Base-by-base conservation (phyloP, 2,329 filamentous ascomycete species). In the Elsinoe batatas region DNA sequence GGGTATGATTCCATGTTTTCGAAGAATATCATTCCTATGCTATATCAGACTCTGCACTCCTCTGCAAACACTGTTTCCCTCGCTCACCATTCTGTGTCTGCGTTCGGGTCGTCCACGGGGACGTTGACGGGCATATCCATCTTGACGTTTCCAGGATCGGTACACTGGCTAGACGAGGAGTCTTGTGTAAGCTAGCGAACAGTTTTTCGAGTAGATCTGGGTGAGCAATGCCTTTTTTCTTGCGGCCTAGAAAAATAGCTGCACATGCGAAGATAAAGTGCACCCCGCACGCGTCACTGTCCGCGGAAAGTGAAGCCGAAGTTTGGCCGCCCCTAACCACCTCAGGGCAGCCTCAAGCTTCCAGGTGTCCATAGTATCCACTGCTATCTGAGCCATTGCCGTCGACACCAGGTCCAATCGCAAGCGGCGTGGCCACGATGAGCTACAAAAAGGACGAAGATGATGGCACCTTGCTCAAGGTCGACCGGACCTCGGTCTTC, bases 401-500 rank as follows among this genome's bases (percentile, higher is more conserved):
- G 37, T 42, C 26, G 30, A 17, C 15, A 18, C 18, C 42, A n/a
- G 46, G 53, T 30, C 26, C 53, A 35, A 55, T 26, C 26, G 18
- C 30, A 17, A 35, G 22, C 49, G 50, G 38, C 47, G 50, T 46
- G 38, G 56, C 37, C 62, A 65, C 35, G 69, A 95, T 95, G 91
- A 93, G 87, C 76, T 95, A 93, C 82, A 98, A 98, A 79, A 97
- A 95, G 80, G 91, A 98, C 74, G 93, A 97, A 80, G 93, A 98
- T 78, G 91, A 96, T 71, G 82, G 85, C 71, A 85, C 87, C 69
- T 81, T 97, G 77, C 87, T 97, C 79, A 95, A 91, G 81, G 89
- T 97, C 67, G 93, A 98, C 77, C 86, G 94, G 68, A 96, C 91
- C 57, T 90, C 91, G 66, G 93, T 98, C 62, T 97, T 97, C 73